These are phyloP conservation scores for Scytalidium sp. DNA, from an alignment of 2,329 filamentous ascomycete species.

Conservation along the genomic window DNA sequence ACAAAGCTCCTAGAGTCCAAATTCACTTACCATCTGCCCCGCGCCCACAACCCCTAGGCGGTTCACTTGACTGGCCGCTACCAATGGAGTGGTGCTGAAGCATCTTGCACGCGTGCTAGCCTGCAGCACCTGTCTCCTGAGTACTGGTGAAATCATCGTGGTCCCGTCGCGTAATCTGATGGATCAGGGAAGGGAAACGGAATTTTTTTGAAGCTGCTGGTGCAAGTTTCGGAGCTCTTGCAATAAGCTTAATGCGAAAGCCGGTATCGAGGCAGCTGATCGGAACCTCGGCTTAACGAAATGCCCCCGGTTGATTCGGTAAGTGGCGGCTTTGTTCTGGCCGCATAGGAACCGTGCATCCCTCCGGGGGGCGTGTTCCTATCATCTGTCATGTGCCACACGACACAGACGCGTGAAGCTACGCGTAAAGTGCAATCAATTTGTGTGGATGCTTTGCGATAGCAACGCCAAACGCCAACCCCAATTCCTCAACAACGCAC, in stretches of 20 bases:
- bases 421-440: background rate
- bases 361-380: too few relatives aligned
- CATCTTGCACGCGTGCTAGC: slow-evolving; percentile 33
- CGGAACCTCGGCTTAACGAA: background rate
- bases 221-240: slow-evolving; percentile 2
- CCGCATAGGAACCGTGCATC: too few relatives aligned
- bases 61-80: slow-evolving; percentile 71
- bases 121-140: slow-evolving; percentile 20
- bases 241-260: background rate
- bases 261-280: too few relatives aligned
- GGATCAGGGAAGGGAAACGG: background rate
- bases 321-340: background rate
- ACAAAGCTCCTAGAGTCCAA: background rate
- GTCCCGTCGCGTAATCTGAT: background rate
- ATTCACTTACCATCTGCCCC: slow-evolving; percentile 82
- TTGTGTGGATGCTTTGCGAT: background rate
- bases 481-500: background rate
- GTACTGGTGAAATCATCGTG: slow-evolving; percentile 25
- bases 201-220: background rate
- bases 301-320: background rate
- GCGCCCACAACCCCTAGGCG: slow-evolving; percentile 88
- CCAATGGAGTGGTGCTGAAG: slow-evolving; percentile 68
- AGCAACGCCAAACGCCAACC: too few relatives aligned
- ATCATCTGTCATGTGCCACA: background rate
- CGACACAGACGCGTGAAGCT: slow-evolving; percentile 2